These are phyloP conservation scores for Pinus albicaulis DNA, from an alignment of 75 land plant species.

Conservation along the genomic window DNA sequence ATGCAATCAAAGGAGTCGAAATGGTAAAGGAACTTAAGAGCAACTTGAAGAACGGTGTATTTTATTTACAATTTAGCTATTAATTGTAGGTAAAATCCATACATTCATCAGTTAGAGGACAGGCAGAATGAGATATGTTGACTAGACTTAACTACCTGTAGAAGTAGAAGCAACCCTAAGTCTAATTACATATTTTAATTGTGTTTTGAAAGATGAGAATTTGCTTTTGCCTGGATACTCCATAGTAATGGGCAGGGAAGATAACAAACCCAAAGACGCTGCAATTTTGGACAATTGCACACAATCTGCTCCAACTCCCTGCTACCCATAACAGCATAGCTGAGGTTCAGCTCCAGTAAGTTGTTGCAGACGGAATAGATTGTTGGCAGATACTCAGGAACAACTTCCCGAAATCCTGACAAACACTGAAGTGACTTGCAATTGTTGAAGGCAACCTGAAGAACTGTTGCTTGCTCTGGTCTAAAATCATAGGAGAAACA, in stretches of 20 bases:
- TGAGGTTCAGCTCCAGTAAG: constrained; percentile 63
- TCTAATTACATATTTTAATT: neutral
- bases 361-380: constrained; percentile 58
- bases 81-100: neutral
- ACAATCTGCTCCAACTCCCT: constrained; percentile 55
- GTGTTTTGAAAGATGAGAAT: neutral
- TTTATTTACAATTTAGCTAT: neutral
- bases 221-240: neutral
- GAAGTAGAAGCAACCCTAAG: neutral
- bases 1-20: too few relatives aligned
- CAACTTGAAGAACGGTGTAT: neutral
- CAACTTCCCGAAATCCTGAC: constrained; percentile 65
- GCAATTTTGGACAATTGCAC: constrained; percentile 54
- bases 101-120: neutral
- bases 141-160: neutral
- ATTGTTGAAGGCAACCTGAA: constrained; percentile 38
- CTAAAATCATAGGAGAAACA: constrained; percentile 29
- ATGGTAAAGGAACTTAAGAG: neutral
- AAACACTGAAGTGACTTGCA: constrained; percentile 48
- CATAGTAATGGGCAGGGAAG: neutral
- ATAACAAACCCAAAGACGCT: constrained; percentile 67
- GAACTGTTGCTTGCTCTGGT: constrained; percentile 20
- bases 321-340: constrained; percentile 58
- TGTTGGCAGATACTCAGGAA: constrained; percentile 42
- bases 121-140: neutral